Evolutionary conservation across 768 basidiomycete genomes (phyloP).

Genomic region (Austroboletus festivus): DNA sequence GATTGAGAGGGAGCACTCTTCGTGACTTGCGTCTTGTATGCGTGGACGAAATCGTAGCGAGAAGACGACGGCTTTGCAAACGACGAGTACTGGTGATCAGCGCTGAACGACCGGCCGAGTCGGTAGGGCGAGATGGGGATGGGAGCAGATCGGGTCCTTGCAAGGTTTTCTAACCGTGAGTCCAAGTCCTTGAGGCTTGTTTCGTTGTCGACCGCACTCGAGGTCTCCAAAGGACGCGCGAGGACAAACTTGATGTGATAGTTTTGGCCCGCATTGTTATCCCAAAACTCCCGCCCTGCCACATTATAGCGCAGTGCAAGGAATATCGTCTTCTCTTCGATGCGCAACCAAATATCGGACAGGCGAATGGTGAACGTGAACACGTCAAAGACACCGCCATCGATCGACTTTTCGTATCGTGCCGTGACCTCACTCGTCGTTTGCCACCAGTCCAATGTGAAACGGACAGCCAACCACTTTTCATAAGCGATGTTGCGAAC

Average conservation of each 20-base stretch:
- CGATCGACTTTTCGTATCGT: conserved; percentile 50
- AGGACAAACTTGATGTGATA: conserved; percentile 69
- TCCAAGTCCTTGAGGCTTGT: conserved; percentile 58
- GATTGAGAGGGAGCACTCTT: conserved; percentile 3
- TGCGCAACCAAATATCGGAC: conserved; percentile 69
- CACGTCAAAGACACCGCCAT: conserved; percentile 51
- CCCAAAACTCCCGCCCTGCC: conserved; percentile 82
- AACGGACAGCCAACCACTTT: conserved; percentile 85
- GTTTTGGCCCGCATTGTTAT: conserved; percentile 79
- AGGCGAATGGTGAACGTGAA: conserved; percentile 78
- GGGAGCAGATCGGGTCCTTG: conserved; percentile 29
- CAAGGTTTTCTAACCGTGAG: conserved; percentile 66
- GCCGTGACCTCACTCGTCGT: conserved; percentile 92
- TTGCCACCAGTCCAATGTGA: conserved; percentile 94
- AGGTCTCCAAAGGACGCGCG: conserved; percentile 21
- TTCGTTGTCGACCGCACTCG: conserved; percentile 36
- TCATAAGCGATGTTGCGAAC: conserved; percentile 85
- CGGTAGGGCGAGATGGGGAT: conserved; percentile 11
- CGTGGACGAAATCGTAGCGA: conserved; percentile 57
- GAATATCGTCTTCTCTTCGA: conserved; percentile 81
- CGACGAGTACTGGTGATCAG: conserved; percentile 19
- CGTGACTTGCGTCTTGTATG: conserved; percentile 41
- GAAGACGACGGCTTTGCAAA: conserved; percentile 42
- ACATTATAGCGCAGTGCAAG: conserved; percentile 73
- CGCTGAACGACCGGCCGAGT: conserved; percentile 27